Evolutionary conservation across 2,329 filamentous ascomycete genomes (phyloP).

Genomic region (Neoscytalidium dimidiatum): DNA sequence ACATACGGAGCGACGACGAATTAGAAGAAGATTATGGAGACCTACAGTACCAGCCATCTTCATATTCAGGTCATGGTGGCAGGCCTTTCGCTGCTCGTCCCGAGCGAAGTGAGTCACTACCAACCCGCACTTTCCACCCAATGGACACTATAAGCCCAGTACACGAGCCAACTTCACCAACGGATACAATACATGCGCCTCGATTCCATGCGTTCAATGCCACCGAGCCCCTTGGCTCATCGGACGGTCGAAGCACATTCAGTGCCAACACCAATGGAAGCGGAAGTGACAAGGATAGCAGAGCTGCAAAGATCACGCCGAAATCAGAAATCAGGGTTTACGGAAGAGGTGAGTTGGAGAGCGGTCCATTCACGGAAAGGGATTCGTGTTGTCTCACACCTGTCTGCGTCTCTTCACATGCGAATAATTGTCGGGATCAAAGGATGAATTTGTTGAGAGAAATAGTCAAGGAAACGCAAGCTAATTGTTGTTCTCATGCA

Average conservation of each 20-base stretch:
- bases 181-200: constrained; percentile 10
- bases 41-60: constrained; percentile 28
- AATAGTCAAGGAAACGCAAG: constrained; percentile 1
- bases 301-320: constrained; percentile 45
- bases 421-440: too few species aligned
- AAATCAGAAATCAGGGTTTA: constrained; percentile 55
- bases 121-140: not conserved
- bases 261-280: constrained; percentile 41
- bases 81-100: constrained; percentile 28
- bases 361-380: too few species aligned
- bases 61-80: constrained; percentile 28
- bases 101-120: constrained; percentile 31
- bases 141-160: not conserved
- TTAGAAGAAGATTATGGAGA: constrained; percentile 31
- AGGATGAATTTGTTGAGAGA: not conserved
- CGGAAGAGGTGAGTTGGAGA: constrained; percentile 52
- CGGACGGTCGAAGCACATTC: constrained; percentile 43
- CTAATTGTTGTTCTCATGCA: constrained; percentile 25
- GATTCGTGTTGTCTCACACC: not conserved
- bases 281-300: constrained; percentile 37
- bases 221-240: constrained; percentile 24
- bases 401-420: too few species aligned
- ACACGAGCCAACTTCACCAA: constrained; percentile 11
- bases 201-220: constrained; percentile 18
- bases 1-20: constrained; percentile 8